A percentile compares a stretch with the other conserved stretches of the same genome.
Conservation (phyloP, 768 basidiomycete species). For the Boletellus ananas region DNA sequence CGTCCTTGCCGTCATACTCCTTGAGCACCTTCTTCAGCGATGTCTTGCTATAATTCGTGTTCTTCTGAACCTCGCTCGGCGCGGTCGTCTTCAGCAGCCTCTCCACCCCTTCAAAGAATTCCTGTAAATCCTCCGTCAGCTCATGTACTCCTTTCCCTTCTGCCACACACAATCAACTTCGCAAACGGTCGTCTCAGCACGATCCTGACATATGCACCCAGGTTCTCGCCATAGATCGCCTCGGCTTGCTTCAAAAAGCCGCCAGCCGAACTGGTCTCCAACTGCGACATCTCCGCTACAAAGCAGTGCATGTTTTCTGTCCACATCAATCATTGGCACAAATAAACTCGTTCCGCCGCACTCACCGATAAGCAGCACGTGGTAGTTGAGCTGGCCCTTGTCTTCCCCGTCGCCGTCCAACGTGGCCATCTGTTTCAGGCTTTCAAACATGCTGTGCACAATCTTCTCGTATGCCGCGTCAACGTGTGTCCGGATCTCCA, state of each 20-base stretch:
- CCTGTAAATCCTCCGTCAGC: constrained; percentile 45
- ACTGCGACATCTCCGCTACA: constrained; percentile 71
- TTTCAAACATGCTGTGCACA: constrained; percentile 88
- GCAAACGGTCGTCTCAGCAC: constrained; percentile 83
- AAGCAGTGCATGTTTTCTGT: constrained; percentile 97
- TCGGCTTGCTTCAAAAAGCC: constrained; percentile 71
- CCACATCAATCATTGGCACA: constrained; percentile 2
- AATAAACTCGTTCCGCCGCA: neutral
- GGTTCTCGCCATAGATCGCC: constrained; percentile 84
- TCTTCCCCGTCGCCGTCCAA: constrained; percentile 91
- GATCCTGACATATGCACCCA: constrained; percentile 81
- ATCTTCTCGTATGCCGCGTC: constrained; percentile 86
- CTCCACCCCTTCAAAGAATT: constrained; percentile 92
- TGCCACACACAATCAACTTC: constrained; percentile 72
- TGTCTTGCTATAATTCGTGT: constrained; percentile 69
- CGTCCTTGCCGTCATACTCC: constrained; percentile 83
- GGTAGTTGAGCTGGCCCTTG: constrained; percentile 95
- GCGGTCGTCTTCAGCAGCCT: constrained; percentile 79
- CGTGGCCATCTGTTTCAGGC: constrained; percentile 93
- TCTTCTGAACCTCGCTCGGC: constrained; percentile 71
- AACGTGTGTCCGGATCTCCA: constrained; percentile 74
- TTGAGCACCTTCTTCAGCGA: constrained; percentile 81
- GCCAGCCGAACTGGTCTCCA: constrained; percentile 61
- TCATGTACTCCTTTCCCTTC: neutral
- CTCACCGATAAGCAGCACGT: constrained; percentile 91